Evolutionary conservation across 108 stramenopile genomes (phyloP), one percentile per base, ranked within the genome.

Genomic region (Cyclotella atomus): DNA sequence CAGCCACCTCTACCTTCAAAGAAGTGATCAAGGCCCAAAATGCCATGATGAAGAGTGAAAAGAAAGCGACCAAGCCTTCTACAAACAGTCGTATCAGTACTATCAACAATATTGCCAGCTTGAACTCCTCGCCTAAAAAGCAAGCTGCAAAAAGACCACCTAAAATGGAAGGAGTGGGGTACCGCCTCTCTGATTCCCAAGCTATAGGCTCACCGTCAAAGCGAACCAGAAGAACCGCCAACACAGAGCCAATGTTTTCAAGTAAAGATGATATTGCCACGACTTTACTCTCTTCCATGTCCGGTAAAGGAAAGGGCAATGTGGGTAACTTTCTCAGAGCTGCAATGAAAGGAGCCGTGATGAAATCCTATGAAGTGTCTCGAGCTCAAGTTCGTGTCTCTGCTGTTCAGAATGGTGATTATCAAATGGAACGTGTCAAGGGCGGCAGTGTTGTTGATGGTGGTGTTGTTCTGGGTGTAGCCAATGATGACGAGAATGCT

Each of bases 321-420:
- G 79, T 84, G 28, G 84, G 75, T 25, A 78, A 71, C 27, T 78
- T 94, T 12, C 68, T 96, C 41, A 79, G 92, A 30, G 70, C 64
- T 34, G 90, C 90, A 57, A 93, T 94, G 91, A 88, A 81, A 69
- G 86, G 88, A 55, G 91, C 93, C 27, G 89, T 96, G 0, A 46
- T 68, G n/a, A 84, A 88, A 57, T 76, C 84, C 23, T 96, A 93
- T 67, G 93, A 96, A 71, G 88, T 80, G 30, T 89, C 85, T 24
- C 72, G 79, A 12, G 89, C 95, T 32, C 76, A 76, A 62, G 86
- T 85, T 30, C 73, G 93, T 10, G 68, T 94, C 19, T 73, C 89
- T 14, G 91, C 95, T 36, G 85, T 93, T 30, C 75, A 86, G 65
- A 63, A 78, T 34, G 55, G 78, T 35, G 71, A 71, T 30, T 85